A percentile compares a stretch with the other conserved stretches of the same genome.
These are phyloP conservation scores for Jamesozyma jinghongensis DNA, from an alignment of 805 yeast genomes.

Conservation along the genomic window DNA sequence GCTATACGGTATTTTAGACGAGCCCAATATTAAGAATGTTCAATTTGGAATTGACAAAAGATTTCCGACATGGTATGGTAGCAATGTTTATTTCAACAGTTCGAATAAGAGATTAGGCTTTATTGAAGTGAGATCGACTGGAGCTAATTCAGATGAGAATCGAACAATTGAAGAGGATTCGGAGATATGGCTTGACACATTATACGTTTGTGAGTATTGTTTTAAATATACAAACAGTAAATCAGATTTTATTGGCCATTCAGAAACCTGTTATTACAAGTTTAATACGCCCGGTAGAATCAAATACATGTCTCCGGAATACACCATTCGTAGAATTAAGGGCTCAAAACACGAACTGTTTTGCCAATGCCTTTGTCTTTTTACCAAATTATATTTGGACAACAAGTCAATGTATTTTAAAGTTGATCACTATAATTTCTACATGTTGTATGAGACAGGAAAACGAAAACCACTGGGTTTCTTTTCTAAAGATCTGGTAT, in stretches of 20 bases:
- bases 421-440: constrained; percentile 73
- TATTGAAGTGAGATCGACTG: constrained; percentile 5
- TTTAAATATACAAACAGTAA: constrained; percentile 62
- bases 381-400: constrained; percentile 82
- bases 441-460: constrained; percentile 50
- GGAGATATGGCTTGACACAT: constrained; percentile 45
- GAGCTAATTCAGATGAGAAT: not conserved
- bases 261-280: constrained; percentile 36
- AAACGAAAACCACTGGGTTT: constrained; percentile 67
- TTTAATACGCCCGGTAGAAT: constrained; percentile 51
- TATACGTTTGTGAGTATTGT: constrained; percentile 73
- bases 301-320: constrained; percentile 51
- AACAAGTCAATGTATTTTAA: constrained; percentile 81
- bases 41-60: constrained; percentile 52
- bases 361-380: constrained; percentile 73
- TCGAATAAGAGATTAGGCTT: constrained; percentile 5
- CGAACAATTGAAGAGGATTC: constrained; percentile 12
- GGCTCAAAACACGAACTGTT: constrained; percentile 58
- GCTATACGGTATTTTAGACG: constrained; percentile 50
- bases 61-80: constrained; percentile 83
- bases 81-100: constrained; percentile 61
- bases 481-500: constrained; percentile 76
- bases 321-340: constrained; percentile 54
- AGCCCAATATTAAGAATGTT: constrained; percentile 56
- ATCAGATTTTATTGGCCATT: constrained; percentile 43